Percentiles rank a stretch among this genome's conserved stretches.
Conservation (phyloP, 2,329 filamentous ascomycete genomes). For the Akanthomyces dipterigenus region DNA sequence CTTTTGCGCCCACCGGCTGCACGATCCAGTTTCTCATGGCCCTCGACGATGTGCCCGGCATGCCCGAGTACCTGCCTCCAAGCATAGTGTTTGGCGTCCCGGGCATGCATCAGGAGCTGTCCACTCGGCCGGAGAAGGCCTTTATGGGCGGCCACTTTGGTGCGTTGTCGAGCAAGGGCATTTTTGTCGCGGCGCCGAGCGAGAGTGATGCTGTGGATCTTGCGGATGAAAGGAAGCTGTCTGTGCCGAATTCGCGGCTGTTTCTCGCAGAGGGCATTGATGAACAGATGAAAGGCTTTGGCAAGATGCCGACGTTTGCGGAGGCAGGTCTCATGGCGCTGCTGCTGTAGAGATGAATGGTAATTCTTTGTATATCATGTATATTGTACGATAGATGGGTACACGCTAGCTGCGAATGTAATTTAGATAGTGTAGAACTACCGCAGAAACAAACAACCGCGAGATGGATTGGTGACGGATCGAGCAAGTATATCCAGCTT, state of each 20-base stretch:
- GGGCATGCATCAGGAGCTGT: conserved; percentile 13
- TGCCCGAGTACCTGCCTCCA: conserved; percentile 14
- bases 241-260: conserved; percentile 28
- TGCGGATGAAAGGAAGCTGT: conserved; percentile 27
- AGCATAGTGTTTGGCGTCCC: conserved; percentile 29
- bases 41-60: conserved; percentile 20
- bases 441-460: neutral
- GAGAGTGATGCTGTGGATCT: conserved; percentile 11
- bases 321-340: conserved; percentile 9
- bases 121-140: neutral
- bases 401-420: neutral
- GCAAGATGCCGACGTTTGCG: conserved; percentile 8
- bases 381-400: neutral
- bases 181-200: conserved; percentile 40
- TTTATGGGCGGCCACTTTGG: conserved; percentile 48
- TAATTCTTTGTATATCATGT: neutral
- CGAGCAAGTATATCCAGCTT: neutral
- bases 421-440: neutral
- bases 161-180: conserved; percentile 52
- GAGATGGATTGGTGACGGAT: neutral
- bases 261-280: conserved; percentile 15
- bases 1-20: conserved; percentile 57
- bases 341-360: neutral
- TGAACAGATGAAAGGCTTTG: neutral
- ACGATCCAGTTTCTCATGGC: conserved; percentile 59